Conservation (phyloP, 257 asterid species). For the Leptodermis oblonga region DNA sequence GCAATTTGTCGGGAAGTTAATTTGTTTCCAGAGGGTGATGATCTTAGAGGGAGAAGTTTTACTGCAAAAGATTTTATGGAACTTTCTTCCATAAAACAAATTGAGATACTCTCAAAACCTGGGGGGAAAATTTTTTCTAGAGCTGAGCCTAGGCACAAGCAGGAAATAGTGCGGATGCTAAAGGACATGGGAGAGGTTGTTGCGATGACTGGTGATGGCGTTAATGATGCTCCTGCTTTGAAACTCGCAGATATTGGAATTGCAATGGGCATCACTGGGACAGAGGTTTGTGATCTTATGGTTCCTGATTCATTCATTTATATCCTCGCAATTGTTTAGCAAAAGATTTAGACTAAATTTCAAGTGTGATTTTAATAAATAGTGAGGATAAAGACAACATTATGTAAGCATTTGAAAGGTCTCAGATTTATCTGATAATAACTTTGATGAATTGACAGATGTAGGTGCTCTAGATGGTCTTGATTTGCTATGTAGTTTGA, state of each 20-base stretch:
- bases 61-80: constrained; percentile 83
- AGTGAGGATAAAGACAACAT: not conserved
- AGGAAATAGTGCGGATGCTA: constrained; percentile 81
- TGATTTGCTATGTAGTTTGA: not conserved
- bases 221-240: constrained; percentile 93
- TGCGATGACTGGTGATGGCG: constrained; percentile 98
- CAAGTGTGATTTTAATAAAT: not conserved
- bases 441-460: not conserved
- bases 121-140: constrained; percentile 87
- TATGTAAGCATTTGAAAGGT: not conserved
- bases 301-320: not conserved
- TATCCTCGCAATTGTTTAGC: not conserved
- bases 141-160: constrained; percentile 92
- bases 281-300: constrained; percentile 51
- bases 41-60: constrained; percentile 54
- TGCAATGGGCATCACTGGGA: constrained; percentile 92
- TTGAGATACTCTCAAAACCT: constrained; percentile 50
- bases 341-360: not conserved
- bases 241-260: constrained; percentile 93
- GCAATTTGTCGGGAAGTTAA: constrained; percentile 74
- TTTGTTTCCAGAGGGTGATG: constrained; percentile 54
- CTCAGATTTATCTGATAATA: not conserved
- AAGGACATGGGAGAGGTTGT: constrained; percentile 82
- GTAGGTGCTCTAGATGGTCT: not conserved
- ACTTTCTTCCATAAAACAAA: constrained; percentile 54